Evolutionary conservation across 1,284 basidiomycete species (phyloP).

Genomic region (Ganoderma meredithae): DNA sequence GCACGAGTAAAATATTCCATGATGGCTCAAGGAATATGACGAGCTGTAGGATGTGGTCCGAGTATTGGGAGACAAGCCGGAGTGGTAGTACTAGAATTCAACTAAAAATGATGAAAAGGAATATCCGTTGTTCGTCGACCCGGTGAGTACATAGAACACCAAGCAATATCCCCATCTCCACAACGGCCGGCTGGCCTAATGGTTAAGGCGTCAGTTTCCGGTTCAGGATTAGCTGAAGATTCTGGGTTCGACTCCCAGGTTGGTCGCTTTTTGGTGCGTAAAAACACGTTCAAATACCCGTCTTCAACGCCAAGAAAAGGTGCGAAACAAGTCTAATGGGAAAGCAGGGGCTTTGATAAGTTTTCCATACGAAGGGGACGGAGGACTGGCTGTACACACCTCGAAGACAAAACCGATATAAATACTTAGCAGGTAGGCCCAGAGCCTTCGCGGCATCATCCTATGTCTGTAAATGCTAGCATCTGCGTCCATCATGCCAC

Average conservation of each 20-base stretch:
- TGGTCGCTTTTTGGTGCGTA: constrained; percentile 48
- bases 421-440: no score
- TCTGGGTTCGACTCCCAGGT: constrained; percentile 62
- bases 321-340: no score
- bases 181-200: constrained; percentile 44
- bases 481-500: not conserved
- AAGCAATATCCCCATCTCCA: not conserved
- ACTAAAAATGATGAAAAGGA: not conserved
- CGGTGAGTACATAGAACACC: no score
- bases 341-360: no score
- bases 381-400: no score
- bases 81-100: not conserved
- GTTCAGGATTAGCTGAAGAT: constrained; percentile 53
- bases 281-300: no score
- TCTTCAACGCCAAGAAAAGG: no score
- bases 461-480: not conserved
- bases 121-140: no score
- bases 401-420: no score
- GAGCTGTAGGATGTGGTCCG: not conserved
- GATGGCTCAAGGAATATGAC: not conserved
- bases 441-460: not conserved
- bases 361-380: no score
- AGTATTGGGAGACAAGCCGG: not conserved
- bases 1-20: constrained; percentile 20
- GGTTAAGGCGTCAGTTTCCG: constrained; percentile 53